Evolutionary conservation across 495 filamentous ascomycete genomes (phyloP), one percentile per base, ranked within the genome.

Genomic region (Aspergillus mulundensis): DNA sequence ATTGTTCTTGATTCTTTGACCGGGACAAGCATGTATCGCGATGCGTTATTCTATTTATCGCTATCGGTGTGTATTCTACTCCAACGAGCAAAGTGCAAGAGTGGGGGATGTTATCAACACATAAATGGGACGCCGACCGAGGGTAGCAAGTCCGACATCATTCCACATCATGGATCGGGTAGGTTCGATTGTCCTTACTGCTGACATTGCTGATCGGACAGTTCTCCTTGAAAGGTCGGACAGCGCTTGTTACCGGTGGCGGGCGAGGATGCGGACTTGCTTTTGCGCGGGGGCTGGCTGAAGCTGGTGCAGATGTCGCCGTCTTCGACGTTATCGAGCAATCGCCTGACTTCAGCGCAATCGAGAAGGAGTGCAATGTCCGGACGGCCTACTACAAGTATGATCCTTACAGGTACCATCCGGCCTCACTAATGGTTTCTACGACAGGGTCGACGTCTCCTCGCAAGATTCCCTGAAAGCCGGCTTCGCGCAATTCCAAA

Each of bases 291-390:
- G 88, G 84, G 1, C 74, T 95, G 2, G 91, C 91, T 38, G 90
- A 94, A 75, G 88, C 87, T 52, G 90, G 91, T 15, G 90, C 91
- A 43, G 84, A 95, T 64, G 78, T 94, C 34, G 74, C 93, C 23
- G 78, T 95, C 40, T 80, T 94, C 36, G 76, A 79, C 49, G 53
- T 77, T 4, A 69, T 76, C 61, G 54, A 61, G 34, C 69, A 61
- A 1, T 66, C 59, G 2, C 44, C 45, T 6, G 54, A 25, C 21
- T 77, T 77, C 54, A 25, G 59, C 47, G 56, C 53, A 5, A 71
- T 77, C 20, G 59, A 64, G 12, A 67, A 67, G 16, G 64, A 66
- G 3, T 70, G 45, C 25, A 63, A 66, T 10, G 68, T 77, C 5
- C 62, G 63, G 7, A 75, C 72, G 0, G 71, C 64, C 3, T 71